Evolutionary conservation across 129 eudicot genomes (phyloP).

Genomic region (Rutidosis leptorrhynchoides): DNA sequence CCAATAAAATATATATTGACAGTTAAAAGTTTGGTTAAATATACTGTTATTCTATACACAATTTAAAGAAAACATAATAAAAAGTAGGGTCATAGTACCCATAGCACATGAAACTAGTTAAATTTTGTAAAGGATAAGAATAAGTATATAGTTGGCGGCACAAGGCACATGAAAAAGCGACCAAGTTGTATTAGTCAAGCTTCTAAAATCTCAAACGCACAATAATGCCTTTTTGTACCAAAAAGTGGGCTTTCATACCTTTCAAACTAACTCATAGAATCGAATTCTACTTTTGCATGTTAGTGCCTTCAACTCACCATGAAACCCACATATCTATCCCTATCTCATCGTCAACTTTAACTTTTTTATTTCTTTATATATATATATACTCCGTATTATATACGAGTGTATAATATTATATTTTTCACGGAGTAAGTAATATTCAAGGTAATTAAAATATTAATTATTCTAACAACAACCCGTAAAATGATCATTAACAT

Average conservation of each 20-base stretch:
- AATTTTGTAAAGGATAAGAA: background rate
- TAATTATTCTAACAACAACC: too few species aligned
- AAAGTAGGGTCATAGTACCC: too few species aligned
- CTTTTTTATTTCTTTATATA: background rate
- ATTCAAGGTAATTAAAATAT: too few species aligned
- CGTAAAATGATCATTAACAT: too few species aligned
- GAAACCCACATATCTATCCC: background rate
- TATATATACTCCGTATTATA: too few species aligned
- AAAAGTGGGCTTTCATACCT: constrained; percentile 28
- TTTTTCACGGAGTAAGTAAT: too few species aligned
- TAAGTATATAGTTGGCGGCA: background rate
- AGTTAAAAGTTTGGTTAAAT: too few species aligned
- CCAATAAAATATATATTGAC: too few species aligned
- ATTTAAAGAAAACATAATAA: background rate
- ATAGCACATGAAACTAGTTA: too few species aligned
- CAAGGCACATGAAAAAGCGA: constrained; percentile 12
- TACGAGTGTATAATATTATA: too few species aligned
- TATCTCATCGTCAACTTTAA: constrained; percentile 7
- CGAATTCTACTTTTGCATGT: constrained; percentile 26
- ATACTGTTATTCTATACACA: too few species aligned
- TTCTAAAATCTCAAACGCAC: constrained; percentile 7
- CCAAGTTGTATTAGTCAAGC: constrained; percentile 17
- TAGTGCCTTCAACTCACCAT: background rate
- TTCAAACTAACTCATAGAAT: constrained; percentile 17
- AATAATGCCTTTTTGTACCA: constrained; percentile 10